Evolutionary conservation across 2,329 filamentous ascomycete genomes (phyloP), one percentile per base, ranked within the genome.

Genomic region (Phialophora verrucosa): DNA sequence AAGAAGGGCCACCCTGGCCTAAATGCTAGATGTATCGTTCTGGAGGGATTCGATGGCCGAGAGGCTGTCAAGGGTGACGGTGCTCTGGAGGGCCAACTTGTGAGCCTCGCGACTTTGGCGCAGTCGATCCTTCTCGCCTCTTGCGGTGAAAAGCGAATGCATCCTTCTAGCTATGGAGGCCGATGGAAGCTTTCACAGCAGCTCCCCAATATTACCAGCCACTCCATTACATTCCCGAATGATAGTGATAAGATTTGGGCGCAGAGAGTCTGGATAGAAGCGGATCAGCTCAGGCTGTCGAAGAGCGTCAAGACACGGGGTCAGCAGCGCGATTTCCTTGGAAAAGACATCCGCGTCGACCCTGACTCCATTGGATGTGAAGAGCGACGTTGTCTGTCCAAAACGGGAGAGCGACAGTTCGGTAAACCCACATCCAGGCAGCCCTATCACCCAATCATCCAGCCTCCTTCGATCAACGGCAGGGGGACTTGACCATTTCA

Each of bases 221-320:
- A 54, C 51, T 54, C 51, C 25, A 17, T 54, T 20, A 54, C 51
- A 54, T 31, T 54, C 51, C 51, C n/a, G 51, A 27, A 54, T 54
- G 29, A 54, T 32, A 17, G 51, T 54, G 51, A 27, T 14, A 14
- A 54, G 51, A 27, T 54, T 54, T 20, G 51, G 51, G 7, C 51
- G 51, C 11, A 54, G 51, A 31, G 29, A 23, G 51, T 31, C 51
- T 17, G 51, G 51, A 54, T 54, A 54, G 23, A 25, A 29, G 1
- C 25, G 25, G 14, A 54, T 14, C 11, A 31, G 23, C 12, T 54
- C 51, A 54, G 51, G 51, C 14, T 31, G 51, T 27, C 27, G 51
- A 31, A 54, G 51, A 27, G 25, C 51, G 14, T 54, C 51, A 7
- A 54, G 25, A 17, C 29, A 54, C 5, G 23, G 25, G 2, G 27